These are phyloP conservation scores for Theobroma cacao DNA, from an alignment of 345 rosid species.

Conservation along the genomic window DNA sequence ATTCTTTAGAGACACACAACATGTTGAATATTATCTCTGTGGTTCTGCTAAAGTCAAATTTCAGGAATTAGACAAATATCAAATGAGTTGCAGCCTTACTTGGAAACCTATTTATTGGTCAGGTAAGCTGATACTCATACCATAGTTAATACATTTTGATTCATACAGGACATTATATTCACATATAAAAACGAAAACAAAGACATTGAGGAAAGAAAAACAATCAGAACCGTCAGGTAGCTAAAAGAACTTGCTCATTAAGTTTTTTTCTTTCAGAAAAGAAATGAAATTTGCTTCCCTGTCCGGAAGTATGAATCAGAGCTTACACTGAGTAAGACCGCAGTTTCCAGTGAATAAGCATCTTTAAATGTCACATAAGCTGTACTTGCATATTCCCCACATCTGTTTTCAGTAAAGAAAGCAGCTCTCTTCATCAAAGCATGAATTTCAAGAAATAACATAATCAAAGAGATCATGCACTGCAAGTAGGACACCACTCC, in stretches of 20 bases:
- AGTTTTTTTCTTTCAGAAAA: neutral
- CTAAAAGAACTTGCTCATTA: neutral
- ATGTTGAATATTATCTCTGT: neutral
- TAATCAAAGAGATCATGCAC: neutral
- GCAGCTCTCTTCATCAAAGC: slow-evolving; percentile 5
- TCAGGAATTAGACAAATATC: neutral
- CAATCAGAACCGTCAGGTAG: neutral
- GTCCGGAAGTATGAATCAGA: neutral
- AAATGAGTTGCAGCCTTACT: neutral
- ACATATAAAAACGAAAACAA: slow-evolving; percentile 1
- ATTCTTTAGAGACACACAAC: neutral
- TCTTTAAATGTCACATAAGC: slow-evolving; percentile 81
- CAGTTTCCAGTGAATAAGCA: slow-evolving; percentile 76
- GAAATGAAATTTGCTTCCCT: neutral
- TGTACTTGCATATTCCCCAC: slow-evolving; percentile 54
- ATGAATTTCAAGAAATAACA: neutral
- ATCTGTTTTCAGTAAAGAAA: slow-evolving; percentile 38
- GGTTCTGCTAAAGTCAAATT: neutral
- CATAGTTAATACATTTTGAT: neutral
- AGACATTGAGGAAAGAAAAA: neutral
- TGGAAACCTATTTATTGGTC: neutral
- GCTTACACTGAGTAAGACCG: slow-evolving; percentile 83
- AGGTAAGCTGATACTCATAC: neutral
- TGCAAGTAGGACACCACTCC: neutral
- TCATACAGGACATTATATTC: neutral